Conservation (phyloP, 2,329 filamentous ascomycete genomes). For the Rasamsonia emersonii region DNA sequence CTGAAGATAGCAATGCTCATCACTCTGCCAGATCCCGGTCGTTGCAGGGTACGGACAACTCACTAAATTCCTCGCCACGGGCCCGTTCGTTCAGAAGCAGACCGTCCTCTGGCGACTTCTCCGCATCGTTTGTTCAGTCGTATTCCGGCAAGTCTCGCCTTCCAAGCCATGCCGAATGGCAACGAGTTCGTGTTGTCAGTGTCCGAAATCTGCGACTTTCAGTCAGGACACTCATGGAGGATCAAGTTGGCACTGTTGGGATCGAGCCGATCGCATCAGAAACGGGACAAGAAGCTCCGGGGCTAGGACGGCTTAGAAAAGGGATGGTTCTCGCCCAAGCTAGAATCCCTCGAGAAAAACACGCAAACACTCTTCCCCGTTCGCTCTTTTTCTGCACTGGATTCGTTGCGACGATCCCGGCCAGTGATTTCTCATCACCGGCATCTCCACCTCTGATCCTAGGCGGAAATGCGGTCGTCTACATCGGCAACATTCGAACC, state of each 20-base stretch:
- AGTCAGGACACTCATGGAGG: conserved; percentile 63
- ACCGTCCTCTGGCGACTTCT: conserved; percentile 25
- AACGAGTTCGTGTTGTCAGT: conserved; percentile 69
- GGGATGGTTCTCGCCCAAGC: conserved; percentile 66
- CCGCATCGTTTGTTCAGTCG: conserved; percentile 22
- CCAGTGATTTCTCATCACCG: conserved; percentile 42
- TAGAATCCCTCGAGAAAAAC: conserved; percentile 27
- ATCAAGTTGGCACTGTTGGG: conserved; percentile 85
- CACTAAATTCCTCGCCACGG: conserved; percentile 14
- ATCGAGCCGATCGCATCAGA: conserved; percentile 41
- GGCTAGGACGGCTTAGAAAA: conserved; percentile 49
- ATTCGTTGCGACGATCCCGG: conserved; percentile 62
- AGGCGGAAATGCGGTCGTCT: conserved; percentile 57
- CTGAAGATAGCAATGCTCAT: conserved; percentile 40
- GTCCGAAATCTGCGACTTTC: conserved; percentile 81
- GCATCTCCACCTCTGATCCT: conserved; percentile 48
- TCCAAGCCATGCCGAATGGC: conserved; percentile 63
- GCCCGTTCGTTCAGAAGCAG: conserved; percentile 19
- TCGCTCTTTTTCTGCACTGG: conserved; percentile 48
- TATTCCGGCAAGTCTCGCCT: conserved; percentile 37
- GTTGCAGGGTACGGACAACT: conserved; percentile 10
- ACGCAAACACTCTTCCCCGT: conserved; percentile 19
- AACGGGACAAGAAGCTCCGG: conserved; percentile 15
- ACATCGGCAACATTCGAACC: conserved; percentile 78
- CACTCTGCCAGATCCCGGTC: conserved; percentile 8